phyloP scores from a whole-genome alignment of 2,329 filamentous ascomycete species.

The Fusarium solani-melongenae region DNA sequence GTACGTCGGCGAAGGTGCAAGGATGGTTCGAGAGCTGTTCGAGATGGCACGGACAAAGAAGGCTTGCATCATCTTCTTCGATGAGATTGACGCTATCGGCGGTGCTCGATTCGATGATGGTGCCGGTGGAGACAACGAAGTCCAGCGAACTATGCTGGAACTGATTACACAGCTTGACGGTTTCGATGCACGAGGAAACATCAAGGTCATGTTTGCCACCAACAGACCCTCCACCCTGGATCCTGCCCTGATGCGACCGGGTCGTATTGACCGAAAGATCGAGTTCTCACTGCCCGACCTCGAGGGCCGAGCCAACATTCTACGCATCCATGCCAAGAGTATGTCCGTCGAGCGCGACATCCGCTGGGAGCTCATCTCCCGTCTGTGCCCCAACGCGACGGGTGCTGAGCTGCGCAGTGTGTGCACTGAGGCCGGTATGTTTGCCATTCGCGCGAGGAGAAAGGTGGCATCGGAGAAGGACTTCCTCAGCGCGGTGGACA shows the following conservation, averaged over 20 bases:
- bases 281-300: slow-evolving; percentile 98
- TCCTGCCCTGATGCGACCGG: slow-evolving; percentile 95
- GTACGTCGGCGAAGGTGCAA: slow-evolving; percentile 96
- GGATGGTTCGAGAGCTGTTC: slow-evolving; percentile 98
- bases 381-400: slow-evolving; percentile 95
- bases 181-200: slow-evolving; percentile 96
- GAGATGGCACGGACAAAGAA: slow-evolving; percentile 99
- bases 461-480: slow-evolving; percentile 99
- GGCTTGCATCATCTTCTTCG: slow-evolving; percentile 97
- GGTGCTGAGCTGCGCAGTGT: slow-evolving; percentile 96
- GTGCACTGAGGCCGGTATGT: slow-evolving; percentile 98
- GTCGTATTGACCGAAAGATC: slow-evolving; percentile 98
- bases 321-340: slow-evolving; percentile 98
- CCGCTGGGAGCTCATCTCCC: slow-evolving; percentile 97
- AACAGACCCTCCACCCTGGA: slow-evolving; percentile 96
- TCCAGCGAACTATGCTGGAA: slow-evolving; percentile 97
- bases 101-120: slow-evolving; percentile 97
- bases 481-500: slow-evolving; percentile 96
- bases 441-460: slow-evolving; percentile 90
- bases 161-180: slow-evolving; percentile 97
- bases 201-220: slow-evolving; percentile 99
- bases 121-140: slow-evolving; percentile 96
- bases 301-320: slow-evolving; percentile 95
- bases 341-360: slow-evolving; percentile 99
- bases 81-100: slow-evolving; percentile 96